These are phyloP conservation scores for Tetrapisispora namnaoensis DNA, from an alignment of 805 yeast genomes.

Conservation along the genomic window DNA sequence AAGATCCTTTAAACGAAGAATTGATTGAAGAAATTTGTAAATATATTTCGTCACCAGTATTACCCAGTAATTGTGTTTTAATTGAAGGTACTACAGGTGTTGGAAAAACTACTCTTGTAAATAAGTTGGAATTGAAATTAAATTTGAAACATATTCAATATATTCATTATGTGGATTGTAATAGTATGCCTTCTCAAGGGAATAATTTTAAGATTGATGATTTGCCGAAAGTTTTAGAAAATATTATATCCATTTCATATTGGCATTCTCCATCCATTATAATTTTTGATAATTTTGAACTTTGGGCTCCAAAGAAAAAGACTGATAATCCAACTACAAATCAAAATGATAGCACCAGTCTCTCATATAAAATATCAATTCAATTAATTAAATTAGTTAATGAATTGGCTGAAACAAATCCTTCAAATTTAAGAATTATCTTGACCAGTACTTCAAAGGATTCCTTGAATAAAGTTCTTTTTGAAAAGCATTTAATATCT, in stretches of 20 bases:
- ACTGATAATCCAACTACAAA: constrained; percentile 39
- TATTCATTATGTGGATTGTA: constrained; percentile 45
- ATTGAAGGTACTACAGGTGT: constrained; percentile 70
- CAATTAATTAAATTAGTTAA: constrained; percentile 40
- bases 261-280: constrained; percentile 77
- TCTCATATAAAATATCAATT: constrained; percentile 58
- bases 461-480: constrained; percentile 47
- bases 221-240: constrained; percentile 37
- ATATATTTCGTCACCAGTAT: constrained; percentile 13
- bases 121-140: constrained; percentile 30
- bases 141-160: constrained; percentile 23
- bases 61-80: constrained; percentile 39
- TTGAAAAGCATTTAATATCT: constrained; percentile 63
- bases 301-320: constrained; percentile 40
- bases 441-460: constrained; percentile 59
- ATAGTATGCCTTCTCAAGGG: constrained; percentile 25
- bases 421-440: constrained; percentile 45
- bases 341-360: constrained; percentile 30
- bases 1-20: not conserved
- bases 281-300: constrained; percentile 70
- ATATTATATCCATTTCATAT: constrained; percentile 38
- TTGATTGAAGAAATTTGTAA: constrained; percentile 3
- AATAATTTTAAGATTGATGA: constrained; percentile 20
- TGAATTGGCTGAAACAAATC: constrained; percentile 23
- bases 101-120: constrained; percentile 60